These are phyloP conservation scores for Claviceps citrina DNA, from an alignment of 2,329 filamentous ascomycete species.

Conservation along the genomic window DNA sequence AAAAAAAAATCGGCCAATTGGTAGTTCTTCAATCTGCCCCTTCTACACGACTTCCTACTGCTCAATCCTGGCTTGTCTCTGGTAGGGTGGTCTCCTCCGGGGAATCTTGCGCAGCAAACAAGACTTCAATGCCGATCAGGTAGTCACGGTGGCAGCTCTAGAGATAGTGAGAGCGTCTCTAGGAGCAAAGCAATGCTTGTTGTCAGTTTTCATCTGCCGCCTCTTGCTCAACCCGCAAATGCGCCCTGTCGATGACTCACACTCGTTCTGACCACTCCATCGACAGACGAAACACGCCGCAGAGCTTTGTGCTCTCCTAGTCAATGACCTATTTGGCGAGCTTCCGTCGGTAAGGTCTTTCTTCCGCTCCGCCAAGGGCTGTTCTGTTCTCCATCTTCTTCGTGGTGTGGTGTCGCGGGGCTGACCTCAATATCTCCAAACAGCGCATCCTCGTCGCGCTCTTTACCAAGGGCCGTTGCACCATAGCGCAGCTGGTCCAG, in stretches of 20 bases:
- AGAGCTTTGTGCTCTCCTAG: slow-evolving; percentile 79
- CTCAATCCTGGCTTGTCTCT: background rate
- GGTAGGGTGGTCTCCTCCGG: background rate
- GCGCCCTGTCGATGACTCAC: background rate
- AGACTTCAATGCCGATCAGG: slow-evolving; percentile 42
- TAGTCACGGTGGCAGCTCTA: slow-evolving; percentile 61
- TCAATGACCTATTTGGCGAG: slow-evolving; percentile 81
- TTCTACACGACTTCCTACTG: slow-evolving; percentile 1
- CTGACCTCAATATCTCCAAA: slow-evolving; percentile 12
- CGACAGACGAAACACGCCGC: slow-evolving; percentile 55
- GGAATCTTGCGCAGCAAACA: background rate
- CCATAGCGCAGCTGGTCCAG: slow-evolving; percentile 51
- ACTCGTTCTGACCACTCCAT: slow-evolving; percentile 11
- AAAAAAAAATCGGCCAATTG: slow-evolving; percentile 13
- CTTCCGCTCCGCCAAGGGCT: slow-evolving; percentile 2
- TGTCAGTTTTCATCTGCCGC: slow-evolving; percentile 26
- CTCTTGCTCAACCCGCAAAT: slow-evolving; percentile 7
- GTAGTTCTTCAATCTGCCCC: slow-evolving; percentile 1
- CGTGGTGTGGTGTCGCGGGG: slow-evolving; percentile 9
- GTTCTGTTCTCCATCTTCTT: background rate
- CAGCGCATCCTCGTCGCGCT: slow-evolving; percentile 77
- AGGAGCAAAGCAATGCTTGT: slow-evolving; percentile 47
- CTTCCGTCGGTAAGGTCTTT: slow-evolving; percentile 59
- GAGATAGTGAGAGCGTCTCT: slow-evolving; percentile 67
- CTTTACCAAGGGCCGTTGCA: slow-evolving; percentile 62